Percentiles rank a stretch among this genome's conserved stretches.
These are phyloP conservation scores for Leccinum truebloodii DNA, from an alignment of 768 basidiomycete species.

Conservation along the genomic window DNA sequence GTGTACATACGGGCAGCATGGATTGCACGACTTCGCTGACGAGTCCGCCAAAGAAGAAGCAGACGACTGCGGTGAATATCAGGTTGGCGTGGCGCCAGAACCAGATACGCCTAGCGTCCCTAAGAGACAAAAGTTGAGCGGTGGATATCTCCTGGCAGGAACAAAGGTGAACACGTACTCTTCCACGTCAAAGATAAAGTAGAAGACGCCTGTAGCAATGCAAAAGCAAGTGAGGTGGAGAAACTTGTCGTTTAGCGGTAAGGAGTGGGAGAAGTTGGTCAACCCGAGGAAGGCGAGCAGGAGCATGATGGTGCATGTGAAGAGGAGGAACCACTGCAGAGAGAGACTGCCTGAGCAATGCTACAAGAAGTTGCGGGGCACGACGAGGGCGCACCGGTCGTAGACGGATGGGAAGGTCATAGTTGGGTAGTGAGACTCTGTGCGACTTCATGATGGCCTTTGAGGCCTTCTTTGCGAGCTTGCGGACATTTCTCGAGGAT, in stretches of 20 bases:
- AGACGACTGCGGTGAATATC: slow-evolving; percentile 67
- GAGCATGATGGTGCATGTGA: slow-evolving; percentile 68
- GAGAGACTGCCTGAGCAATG: slow-evolving; percentile 7
- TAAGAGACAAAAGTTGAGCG: slow-evolving; percentile 29
- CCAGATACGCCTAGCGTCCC: slow-evolving; percentile 80
- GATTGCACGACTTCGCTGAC: slow-evolving; percentile 83
- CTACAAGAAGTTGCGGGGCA: not conserved
- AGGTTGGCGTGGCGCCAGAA: slow-evolving; percentile 78
- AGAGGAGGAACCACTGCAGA: slow-evolving; percentile 76
- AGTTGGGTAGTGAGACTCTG: slow-evolving; percentile 59
- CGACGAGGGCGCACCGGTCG: slow-evolving; percentile 53
- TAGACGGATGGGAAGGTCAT: slow-evolving; percentile 69
- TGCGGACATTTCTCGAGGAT: slow-evolving; percentile 29
- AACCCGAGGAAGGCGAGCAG: slow-evolving; percentile 75
- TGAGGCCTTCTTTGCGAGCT: slow-evolving; percentile 42
- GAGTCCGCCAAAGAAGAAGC: slow-evolving; percentile 79
- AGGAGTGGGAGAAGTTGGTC: slow-evolving; percentile 61
- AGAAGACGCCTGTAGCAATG: slow-evolving; percentile 77
- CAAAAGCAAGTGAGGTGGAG: slow-evolving; percentile 78
- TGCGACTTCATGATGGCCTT: slow-evolving; percentile 76
- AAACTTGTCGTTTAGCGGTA: slow-evolving; percentile 79
- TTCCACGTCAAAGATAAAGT: slow-evolving; percentile 86
- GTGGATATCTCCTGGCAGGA: too few relatives aligned
- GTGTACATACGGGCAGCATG: slow-evolving; percentile 59
- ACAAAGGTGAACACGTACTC: slow-evolving; percentile 53